Base-by-base conservation (phyloP, 768 basidiomycete genomes). In the Lentinula detonsa region DNA sequence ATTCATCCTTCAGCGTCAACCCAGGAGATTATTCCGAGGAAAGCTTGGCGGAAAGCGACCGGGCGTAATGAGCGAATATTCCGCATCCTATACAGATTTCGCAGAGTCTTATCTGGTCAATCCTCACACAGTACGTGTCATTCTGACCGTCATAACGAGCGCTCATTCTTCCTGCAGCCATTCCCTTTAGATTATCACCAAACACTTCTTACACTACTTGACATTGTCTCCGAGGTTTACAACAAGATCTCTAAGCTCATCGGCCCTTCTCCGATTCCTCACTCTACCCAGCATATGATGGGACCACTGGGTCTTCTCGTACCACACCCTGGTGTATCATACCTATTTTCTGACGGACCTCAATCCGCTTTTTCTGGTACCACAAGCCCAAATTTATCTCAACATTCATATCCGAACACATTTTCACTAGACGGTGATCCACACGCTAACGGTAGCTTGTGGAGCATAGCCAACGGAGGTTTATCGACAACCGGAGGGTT, bases 171-270 rank as follows among this genome's bases (percentile, higher is more conserved):
- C 43, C 21, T 28, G 60, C 64, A 94, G 93, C 90, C 93, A n/a
- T 95, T 95, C 73, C 77, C 87, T 2, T 72, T 95, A 59, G 93
- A 95, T 72, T 95, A 96, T 69, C 88, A 91, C 65, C 90, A 95
- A 73, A 91, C 90, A 9, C 83, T 95, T 39, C 83, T 93, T 57
- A 92, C 93, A 37, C 85, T 94, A 31, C 85, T 94, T 57, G 94
- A 95, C 69, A 89, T 95, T 52, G 81, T 95, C 43, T 90, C 91
- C 16, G 92, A 94, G 68, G 85, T 92, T 34, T 96, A 95, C 76
- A 86, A 90, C 73, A 93, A 92, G 73, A 88, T 96, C 43, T 83
- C 83, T 8, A 86, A 86, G 68, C 83, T 93, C 56, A 85, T 96
- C 23, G 92, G 92, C 0, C 88, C 92, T 4, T 91, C 91, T 0